Conservation (phyloP, 345 rosid species). For the Populus nigra region DNA sequence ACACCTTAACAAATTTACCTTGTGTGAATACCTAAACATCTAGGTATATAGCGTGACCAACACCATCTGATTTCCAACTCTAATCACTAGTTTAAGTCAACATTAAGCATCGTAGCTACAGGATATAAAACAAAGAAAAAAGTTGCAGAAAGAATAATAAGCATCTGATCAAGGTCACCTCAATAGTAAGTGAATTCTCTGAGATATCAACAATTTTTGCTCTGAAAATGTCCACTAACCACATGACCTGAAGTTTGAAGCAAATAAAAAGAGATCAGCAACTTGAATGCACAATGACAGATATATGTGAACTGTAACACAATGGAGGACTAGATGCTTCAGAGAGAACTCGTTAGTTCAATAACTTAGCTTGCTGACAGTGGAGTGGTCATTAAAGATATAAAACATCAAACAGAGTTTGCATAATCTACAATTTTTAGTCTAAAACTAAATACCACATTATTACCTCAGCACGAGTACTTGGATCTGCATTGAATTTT, state of each 20-base stretch:
- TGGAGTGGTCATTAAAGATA: not conserved
- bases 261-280: constrained; percentile 18
- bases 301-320: not conserved
- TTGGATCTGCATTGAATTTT: constrained; percentile 63
- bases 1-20: not conserved
- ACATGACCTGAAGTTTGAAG: constrained; percentile 60
- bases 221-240: constrained; percentile 85
- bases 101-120: not conserved
- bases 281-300: not conserved
- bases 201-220: constrained; percentile 79
- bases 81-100: not conserved
- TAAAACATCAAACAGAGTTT: not conserved
- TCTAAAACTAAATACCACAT: not conserved
- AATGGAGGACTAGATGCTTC: not conserved
- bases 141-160: not conserved
- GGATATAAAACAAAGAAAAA: not conserved
- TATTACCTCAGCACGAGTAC: constrained; percentile 59
- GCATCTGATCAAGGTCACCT: constrained; percentile 41
- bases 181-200: constrained; percentile 64
- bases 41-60: not conserved
- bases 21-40: not conserved
- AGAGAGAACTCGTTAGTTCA: not conserved
- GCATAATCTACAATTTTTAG: not conserved
- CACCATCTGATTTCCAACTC: not conserved
- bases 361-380: not conserved